A percentile compares a stretch with the other conserved stretches of the same genome.
Evolutionary conservation across 805 yeast genomes (phyloP).

Genomic region (Komagataella pseudopastoris): DNA sequence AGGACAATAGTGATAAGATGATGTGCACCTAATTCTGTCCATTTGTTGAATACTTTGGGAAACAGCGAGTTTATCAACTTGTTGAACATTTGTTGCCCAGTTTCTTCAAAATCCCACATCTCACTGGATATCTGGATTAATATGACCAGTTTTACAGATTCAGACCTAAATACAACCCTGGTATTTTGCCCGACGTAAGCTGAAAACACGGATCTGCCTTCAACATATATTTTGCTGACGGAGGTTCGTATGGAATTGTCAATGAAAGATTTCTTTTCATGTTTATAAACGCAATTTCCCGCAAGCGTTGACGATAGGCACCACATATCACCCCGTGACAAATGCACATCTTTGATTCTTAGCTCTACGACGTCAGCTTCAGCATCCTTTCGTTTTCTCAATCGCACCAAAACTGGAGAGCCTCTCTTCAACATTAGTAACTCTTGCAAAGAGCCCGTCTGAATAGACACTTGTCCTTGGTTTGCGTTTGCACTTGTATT

Average conservation of each 20-base stretch:
- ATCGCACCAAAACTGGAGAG: slow-evolving; percentile 46
- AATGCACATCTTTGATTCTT: slow-evolving; percentile 62
- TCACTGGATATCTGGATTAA: slow-evolving; percentile 84
- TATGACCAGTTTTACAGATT: slow-evolving; percentile 73
- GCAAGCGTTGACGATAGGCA: slow-evolving; percentile 47
- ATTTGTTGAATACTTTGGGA: slow-evolving; percentile 76
- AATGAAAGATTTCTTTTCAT: slow-evolving; percentile 52
- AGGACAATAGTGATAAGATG: slow-evolving; percentile 83
- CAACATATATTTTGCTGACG: slow-evolving; percentile 48
- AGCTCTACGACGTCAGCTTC: slow-evolving; percentile 77
- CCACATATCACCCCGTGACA: slow-evolving; percentile 94
- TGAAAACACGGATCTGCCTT: slow-evolving; percentile 60
- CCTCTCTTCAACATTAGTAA: slow-evolving; percentile 55
- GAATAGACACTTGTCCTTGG: slow-evolving; percentile 34
- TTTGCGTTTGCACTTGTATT: slow-evolving; percentile 4
- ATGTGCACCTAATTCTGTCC: slow-evolving; percentile 81
- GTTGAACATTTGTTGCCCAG: slow-evolving; percentile 89
- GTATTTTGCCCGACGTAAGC: slow-evolving; percentile 68
- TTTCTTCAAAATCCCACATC: slow-evolving; percentile 97
- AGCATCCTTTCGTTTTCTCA: slow-evolving; percentile 28
- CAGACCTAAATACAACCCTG: slow-evolving; percentile 77
- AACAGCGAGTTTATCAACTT: slow-evolving; percentile 84
- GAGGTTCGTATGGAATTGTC: slow-evolving; percentile 46
- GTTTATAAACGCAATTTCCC: slow-evolving; percentile 50
- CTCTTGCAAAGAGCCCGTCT: slow-evolving; percentile 45